Evolutionary conservation across 2,329 filamentous ascomycete species (phyloP).

Genomic region (Ceratocystis eucalypticola): DNA sequence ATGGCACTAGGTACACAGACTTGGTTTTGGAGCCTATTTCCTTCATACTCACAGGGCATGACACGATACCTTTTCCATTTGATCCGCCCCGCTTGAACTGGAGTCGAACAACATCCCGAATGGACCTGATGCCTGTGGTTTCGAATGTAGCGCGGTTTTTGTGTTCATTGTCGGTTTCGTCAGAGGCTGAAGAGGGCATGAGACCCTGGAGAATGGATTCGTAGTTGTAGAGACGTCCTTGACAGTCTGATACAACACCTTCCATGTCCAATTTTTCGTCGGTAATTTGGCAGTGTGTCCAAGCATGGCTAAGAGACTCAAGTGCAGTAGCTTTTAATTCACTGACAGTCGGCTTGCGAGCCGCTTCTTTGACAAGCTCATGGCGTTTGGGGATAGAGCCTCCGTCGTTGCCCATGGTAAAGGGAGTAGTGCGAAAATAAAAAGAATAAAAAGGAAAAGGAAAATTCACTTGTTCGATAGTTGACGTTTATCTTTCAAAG

Average conservation of each 20-base stretch:
- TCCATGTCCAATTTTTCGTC: slow-evolving; percentile 54
- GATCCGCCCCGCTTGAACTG: slow-evolving; percentile 46
- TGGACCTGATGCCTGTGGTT: slow-evolving; percentile 52
- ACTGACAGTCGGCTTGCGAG: slow-evolving; percentile 64
- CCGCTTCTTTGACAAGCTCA: slow-evolving; percentile 90
- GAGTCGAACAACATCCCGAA: slow-evolving; percentile 79
- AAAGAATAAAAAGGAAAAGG: background rate
- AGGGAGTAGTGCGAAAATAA: background rate
- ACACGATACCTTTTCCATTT: slow-evolving; percentile 38
- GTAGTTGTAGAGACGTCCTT: slow-evolving; percentile 86
- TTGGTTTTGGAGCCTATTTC: slow-evolving; percentile 66
- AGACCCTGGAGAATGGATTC: slow-evolving; percentile 62
- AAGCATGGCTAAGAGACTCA: slow-evolving; percentile 74
- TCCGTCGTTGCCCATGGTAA: slow-evolving; percentile 90
- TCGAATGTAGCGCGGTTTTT: slow-evolving; percentile 30
- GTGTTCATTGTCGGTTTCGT: slow-evolving; percentile 41
- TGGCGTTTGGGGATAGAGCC: slow-evolving; percentile 90
- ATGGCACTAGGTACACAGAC: slow-evolving; percentile 82
- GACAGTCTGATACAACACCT: slow-evolving; percentile 71
- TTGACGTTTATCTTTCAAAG: too few relatives aligned
- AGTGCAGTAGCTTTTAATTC: slow-evolving; percentile 80
- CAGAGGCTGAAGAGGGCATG: slow-evolving; percentile 30
- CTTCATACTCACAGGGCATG: slow-evolving; percentile 80
- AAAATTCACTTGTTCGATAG: background rate
- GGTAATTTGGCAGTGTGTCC: slow-evolving; percentile 79